Conservation (phyloP, 805 yeast species). For the Candida rishiriensis region DNA sequence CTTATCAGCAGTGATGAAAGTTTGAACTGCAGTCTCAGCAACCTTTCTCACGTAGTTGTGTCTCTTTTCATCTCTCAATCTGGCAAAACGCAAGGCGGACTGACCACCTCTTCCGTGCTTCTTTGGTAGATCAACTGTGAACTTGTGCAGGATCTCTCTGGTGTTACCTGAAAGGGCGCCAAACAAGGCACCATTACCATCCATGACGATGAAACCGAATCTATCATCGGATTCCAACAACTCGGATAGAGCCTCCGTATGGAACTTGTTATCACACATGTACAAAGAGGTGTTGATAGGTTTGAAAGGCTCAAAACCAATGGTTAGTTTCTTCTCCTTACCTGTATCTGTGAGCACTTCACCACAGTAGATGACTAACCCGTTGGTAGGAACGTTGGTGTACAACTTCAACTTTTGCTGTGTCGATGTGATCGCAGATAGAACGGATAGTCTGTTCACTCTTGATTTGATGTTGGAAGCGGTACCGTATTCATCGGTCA, state of each 20-base stretch:
- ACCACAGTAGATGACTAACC: conserved; percentile 96
- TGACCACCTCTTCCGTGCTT: conserved; percentile 99
- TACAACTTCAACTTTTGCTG: conserved; percentile 94
- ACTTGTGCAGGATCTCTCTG: conserved; percentile 92
- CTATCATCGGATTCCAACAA: conserved; percentile 91
- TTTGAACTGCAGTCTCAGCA: conserved; percentile 97
- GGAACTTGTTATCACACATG: conserved; percentile 96
- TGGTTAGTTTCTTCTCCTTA: conserved; percentile 92
- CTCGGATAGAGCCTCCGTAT: conserved; percentile 94
- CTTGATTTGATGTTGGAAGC: conserved; percentile 98
- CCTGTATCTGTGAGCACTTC: conserved; percentile 97
- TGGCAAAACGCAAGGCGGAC: conserved; percentile 97
- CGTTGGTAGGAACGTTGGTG: conserved; percentile 87
- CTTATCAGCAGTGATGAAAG: conserved; percentile 91
- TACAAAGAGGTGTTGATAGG: conserved; percentile 97
- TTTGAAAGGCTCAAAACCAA: conserved; percentile 98
- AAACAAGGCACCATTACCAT: conserved; percentile 96
- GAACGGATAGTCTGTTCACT: conserved; percentile 91
- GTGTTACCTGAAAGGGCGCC: conserved; percentile 96
- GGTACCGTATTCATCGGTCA: conserved; percentile 98
- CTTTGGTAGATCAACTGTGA: conserved; percentile 96
- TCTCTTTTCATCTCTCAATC: conserved; percentile 98
- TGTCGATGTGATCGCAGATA: conserved; percentile 96
- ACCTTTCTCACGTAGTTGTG: conserved; percentile 98
- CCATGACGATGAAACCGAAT: conserved; percentile 98